Percentiles rank a stretch among this genome's conserved stretches.
These are phyloP conservation scores for Glycyrrhiza uralensis DNA, from an alignment of 306 rosid genomes.

Conservation along the genomic window DNA sequence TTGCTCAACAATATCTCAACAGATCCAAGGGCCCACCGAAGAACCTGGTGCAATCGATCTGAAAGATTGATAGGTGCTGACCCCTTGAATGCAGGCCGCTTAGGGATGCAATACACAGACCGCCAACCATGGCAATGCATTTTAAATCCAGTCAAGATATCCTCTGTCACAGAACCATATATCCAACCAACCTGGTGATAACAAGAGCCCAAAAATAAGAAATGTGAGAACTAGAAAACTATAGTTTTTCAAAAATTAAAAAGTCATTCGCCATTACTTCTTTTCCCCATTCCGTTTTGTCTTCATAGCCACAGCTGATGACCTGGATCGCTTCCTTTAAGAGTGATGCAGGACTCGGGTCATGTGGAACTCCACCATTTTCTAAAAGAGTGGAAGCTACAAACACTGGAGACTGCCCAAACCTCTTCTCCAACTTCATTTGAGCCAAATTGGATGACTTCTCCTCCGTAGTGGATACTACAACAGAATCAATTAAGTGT, in stretches of 20 bases:
- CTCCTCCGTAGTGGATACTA: conserved; percentile 38
- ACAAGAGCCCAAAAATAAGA: not conserved
- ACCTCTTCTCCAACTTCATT: conserved; percentile 62
- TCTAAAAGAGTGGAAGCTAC: conserved; percentile 55
- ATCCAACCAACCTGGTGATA: conserved; percentile 73
- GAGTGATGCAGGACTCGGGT: conserved; percentile 53
- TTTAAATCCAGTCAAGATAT: conserved; percentile 83
- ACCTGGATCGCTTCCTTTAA: conserved; percentile 73
- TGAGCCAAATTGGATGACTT: conserved; percentile 38
- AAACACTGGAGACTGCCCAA: conserved; percentile 76
- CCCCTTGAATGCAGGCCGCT: conserved; percentile 72
- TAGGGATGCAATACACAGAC: conserved; percentile 78
- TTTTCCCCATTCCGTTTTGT: conserved; percentile 83
- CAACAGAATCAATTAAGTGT: conserved; percentile 11
- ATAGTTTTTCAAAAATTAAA: not conserved
- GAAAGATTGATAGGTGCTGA: conserved; percentile 81
- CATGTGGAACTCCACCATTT: conserved; percentile 59
- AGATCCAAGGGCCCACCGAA: conserved; percentile 82
- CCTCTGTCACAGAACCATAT: conserved; percentile 84
- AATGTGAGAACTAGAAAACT: conserved; percentile 10
- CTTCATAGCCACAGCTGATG: conserved; percentile 80
- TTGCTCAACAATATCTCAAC: conserved; percentile 75
- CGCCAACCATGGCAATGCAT: conserved; percentile 95
- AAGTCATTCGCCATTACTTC: conserved; percentile 37
- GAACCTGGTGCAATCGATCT: conserved; percentile 79